Evolutionary conservation across 306 rosid species (phyloP).

Genomic region (Vigna nakashimae): DNA sequence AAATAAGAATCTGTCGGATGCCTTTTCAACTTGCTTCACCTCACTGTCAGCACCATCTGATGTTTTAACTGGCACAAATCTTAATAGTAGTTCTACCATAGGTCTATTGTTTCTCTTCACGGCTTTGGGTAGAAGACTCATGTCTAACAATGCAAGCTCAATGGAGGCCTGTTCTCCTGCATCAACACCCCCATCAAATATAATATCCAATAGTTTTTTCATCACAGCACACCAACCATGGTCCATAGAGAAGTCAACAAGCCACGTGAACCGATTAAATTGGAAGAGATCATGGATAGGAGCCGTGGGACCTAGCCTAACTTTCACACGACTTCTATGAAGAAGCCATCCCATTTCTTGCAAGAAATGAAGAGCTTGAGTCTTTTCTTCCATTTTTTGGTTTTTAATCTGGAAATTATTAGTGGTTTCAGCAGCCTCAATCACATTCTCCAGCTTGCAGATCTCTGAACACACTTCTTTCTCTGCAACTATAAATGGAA

Average conservation of each 20-base stretch:
- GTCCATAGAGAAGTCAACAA: conserved; percentile 86
- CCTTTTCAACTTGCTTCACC: conserved; percentile 53
- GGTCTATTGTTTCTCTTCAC: conserved; percentile 74
- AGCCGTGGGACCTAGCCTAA: conserved; percentile 66
- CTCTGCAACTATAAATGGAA: conserved; percentile 93
- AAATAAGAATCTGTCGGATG: conserved; percentile 56
- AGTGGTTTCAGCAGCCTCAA: conserved; percentile 61
- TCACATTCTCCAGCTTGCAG: conserved; percentile 65
- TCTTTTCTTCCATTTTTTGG: conserved; percentile 59
- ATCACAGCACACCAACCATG: conserved; percentile 89
- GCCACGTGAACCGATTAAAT: conserved; percentile 72
- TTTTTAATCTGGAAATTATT: conserved; percentile 47
- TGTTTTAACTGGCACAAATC: conserved; percentile 56
- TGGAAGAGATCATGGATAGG: conserved; percentile 65
- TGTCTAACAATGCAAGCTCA: conserved; percentile 66
- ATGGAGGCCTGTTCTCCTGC: conserved; percentile 63
- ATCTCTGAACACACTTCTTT: conserved; percentile 84
- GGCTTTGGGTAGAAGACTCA: conserved; percentile 85
- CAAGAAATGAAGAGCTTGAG: conserved; percentile 73
- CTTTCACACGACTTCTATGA: conserved; percentile 69
- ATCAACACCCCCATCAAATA: conserved; percentile 72
- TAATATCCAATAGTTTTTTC: conserved; percentile 71
- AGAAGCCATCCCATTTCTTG: conserved; percentile 98
- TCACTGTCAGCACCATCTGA: conserved; percentile 46
- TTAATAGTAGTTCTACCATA: conserved; percentile 79